Conservation (phyloP, 1,139 yeast genomes). For the Kodamaea plutei region DNA sequence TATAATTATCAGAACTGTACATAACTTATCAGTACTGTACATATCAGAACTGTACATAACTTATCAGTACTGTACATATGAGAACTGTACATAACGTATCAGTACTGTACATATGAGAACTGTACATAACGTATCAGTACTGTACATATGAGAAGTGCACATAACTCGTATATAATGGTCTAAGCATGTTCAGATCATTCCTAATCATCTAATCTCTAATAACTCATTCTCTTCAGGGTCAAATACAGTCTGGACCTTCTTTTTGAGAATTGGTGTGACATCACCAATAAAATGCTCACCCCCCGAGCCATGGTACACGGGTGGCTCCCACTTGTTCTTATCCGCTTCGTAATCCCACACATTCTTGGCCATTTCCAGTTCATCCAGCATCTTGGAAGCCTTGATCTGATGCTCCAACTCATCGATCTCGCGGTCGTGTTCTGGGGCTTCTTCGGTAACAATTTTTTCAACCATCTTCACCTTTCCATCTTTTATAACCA, state of each 20-base stretch:
- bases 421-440: constrained; percentile 21
- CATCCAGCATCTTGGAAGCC: constrained; percentile 16
- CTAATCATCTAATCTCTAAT: constrained; percentile 9
- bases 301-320: constrained; percentile 30
- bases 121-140: too few relatives aligned
- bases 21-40: too few relatives aligned
- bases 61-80: too few relatives aligned
- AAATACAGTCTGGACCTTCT: constrained; percentile 19
- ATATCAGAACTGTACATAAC: too few relatives aligned
- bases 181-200: too few relatives aligned
- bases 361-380: constrained; percentile 25
- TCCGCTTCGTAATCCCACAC: constrained; percentile 62
- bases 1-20: too few relatives aligned
- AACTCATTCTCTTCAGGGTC: constrained; percentile 23
- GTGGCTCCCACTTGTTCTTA: constrained; percentile 47
- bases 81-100: too few relatives aligned
- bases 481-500: constrained; percentile 80
- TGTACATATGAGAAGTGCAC: too few relatives aligned
- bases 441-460: constrained; percentile 14
- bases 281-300: constrained; percentile 5
- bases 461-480: constrained; percentile 51
- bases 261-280: constrained; percentile 3
- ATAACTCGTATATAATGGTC: too few relatives aligned
- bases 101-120: too few relatives aligned
- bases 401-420: constrained; percentile 25